Percentiles rank a stretch among this genome's conserved stretches.
Evolutionary conservation across 2,329 filamentous ascomycete species (phyloP).

Genomic region (Cryoendolithus antarcticus): DNA sequence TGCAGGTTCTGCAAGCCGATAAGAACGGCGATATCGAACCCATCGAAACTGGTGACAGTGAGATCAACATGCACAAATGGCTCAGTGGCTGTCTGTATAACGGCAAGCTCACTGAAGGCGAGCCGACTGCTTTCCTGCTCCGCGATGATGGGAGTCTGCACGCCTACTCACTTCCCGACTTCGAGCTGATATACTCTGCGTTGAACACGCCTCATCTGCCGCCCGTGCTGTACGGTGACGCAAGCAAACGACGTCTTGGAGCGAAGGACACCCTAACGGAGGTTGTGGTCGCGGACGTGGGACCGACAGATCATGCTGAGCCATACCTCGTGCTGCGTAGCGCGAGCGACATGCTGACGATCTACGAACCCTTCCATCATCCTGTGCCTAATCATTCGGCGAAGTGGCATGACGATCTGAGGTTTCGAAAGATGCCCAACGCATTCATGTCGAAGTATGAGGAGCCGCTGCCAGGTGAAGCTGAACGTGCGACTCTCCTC

Average conservation of each 20-base stretch:
- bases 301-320: constrained; percentile 55
- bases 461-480: constrained; percentile 34
- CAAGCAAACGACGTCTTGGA: constrained; percentile 55
- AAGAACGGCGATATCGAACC: constrained; percentile 58
- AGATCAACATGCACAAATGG: constrained; percentile 70
- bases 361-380: constrained; percentile 69
- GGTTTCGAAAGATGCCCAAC: constrained; percentile 66
- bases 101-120: constrained; percentile 42
- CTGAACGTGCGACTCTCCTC: constrained; percentile 37
- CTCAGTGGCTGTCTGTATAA: constrained; percentile 70
- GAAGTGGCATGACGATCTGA: constrained; percentile 44
- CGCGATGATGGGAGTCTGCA: constrained; percentile 56
- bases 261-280: constrained; percentile 65
- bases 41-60: constrained; percentile 25
- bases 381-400: constrained; percentile 1
- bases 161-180: constrained; percentile 64
- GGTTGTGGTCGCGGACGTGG: constrained; percentile 72
- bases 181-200: constrained; percentile 61
- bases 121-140: constrained; percentile 63
- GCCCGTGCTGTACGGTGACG: constrained; percentile 60
- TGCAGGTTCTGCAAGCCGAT: constrained; percentile 68
- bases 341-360: constrained; percentile 64
- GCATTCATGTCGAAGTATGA: constrained; percentile 49
- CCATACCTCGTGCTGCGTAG: constrained; percentile 78
- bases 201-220: constrained; percentile 70